Base-by-base conservation (phyloP, 2,329 filamentous ascomycete genomes). In the Lachnellula hyalina region DNA sequence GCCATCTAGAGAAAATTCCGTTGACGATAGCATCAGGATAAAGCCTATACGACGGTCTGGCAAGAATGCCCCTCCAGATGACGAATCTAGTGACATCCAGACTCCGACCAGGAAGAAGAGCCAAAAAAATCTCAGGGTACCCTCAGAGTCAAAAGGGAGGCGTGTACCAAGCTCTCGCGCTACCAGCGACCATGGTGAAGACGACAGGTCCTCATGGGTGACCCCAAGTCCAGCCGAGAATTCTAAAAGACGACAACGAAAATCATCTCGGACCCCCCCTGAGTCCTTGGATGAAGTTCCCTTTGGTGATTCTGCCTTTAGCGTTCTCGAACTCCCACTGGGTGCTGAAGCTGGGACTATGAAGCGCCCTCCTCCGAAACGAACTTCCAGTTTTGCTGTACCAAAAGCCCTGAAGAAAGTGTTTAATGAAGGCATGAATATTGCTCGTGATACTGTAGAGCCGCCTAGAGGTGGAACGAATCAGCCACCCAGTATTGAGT, bases 291-390 rank as follows among this genome's bases (percentile, higher is more conserved):
- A 80, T 15, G 82, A 85, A 38, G 81, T 86, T 48, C 82, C 83
- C 0, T 79, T 85, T 65, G 83, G 83, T 5, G 80, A 81, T 59
- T 86, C 83, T 17, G 83, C 83, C n/a, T 86, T 86, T 61, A 86
- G 81, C 60, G 82, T 82, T 62, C 72, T 86, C 6, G 82, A 85
- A 51, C 68, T 86, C 1, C 76, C 82, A 0, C 64, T 78, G 1
- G 74, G 75, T 19, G 75, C 75, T 5, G 72, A 78, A 51, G 71
- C 75, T n/a, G 70, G 71, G 28, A 76, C 73, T 54, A 80, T 79
- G 62, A 70, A 76, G 7, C 58, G 40, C 25, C 50, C 65, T n/a
- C 61, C 57, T n/a, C 61, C 67, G n/a, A 78, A 81, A 46, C 73
- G 80, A 42, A 81, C 76, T 49, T 70, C 77, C 2, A 85, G 81